phyloP scores from a whole-genome alignment of 345 rosid species.

The Kernera saxatilis region DNA sequence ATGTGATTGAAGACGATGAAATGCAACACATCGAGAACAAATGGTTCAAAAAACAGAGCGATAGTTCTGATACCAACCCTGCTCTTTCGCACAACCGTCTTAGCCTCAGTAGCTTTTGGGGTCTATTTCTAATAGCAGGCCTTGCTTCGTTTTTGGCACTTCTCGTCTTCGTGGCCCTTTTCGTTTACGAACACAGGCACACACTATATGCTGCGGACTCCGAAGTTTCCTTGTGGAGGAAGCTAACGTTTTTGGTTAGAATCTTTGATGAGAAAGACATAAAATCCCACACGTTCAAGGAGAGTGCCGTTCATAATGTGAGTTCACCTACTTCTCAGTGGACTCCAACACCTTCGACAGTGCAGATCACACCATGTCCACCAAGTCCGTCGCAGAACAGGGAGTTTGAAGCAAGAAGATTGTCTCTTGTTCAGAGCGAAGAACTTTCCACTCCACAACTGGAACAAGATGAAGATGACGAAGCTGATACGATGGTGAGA shows the following conservation, averaged over 20 bases:
- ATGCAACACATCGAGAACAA: constrained; percentile 25
- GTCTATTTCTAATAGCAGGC: constrained; percentile 41
- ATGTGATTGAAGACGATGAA: constrained; percentile 26
- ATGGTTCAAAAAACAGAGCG: neutral
- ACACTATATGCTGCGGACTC: constrained; percentile 1
- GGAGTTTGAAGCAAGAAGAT: constrained; percentile 15
- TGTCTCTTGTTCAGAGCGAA: neutral
- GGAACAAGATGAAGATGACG: neutral
- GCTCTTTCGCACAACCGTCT: constrained; percentile 27
- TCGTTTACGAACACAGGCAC: constrained; percentile 1
- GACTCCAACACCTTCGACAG: constrained; percentile 7
- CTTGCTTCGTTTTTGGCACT: constrained; percentile 30
- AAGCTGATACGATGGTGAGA: neutral
- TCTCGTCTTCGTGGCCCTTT: neutral
- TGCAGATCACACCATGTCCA: neutral
- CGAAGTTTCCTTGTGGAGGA: constrained; percentile 17
- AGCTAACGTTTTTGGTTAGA: constrained; percentile 3
- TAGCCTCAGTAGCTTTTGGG: constrained; percentile 33
- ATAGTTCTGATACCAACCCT: constrained; percentile 9
- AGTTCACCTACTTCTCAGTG: constrained; percentile 9
- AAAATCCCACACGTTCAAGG: constrained; percentile 27
- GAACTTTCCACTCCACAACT: neutral
- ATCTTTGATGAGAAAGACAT: constrained; percentile 31
- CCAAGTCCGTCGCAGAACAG: neutral
- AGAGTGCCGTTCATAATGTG: neutral